phyloP scores from a whole-genome alignment of 352 stramenopile species.

The Hyaloperonospora arabidopsidis region DNA sequence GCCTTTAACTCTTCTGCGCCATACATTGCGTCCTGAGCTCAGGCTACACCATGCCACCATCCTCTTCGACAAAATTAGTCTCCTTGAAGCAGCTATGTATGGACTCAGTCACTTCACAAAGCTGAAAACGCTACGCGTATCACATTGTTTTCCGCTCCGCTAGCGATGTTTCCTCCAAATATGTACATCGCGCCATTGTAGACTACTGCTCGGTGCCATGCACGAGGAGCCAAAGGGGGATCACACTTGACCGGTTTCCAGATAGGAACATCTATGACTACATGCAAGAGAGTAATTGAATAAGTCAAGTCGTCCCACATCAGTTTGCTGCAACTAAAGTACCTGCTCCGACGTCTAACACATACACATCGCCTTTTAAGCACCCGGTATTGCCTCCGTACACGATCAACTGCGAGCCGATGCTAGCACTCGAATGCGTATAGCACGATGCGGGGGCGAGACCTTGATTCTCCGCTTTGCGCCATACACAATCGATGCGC shows the following conservation, averaged over 20 bases:
- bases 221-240: conserved; percentile 31
- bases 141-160: conserved; percentile 45
- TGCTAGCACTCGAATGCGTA: conserved; percentile 39
- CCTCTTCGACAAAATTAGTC: too few species aligned
- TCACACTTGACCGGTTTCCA: conserved; percentile 45
- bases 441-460: conserved; percentile 38
- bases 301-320: too few species aligned
- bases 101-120: too few species aligned
- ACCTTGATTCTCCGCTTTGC: conserved; percentile 29
- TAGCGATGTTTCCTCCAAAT: conserved; percentile 42
- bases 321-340: conserved; percentile 3
- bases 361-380: conserved; percentile 47
- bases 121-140: conserved; percentile 19
- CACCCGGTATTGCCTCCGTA: conserved; percentile 46
- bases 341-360: conserved; percentile 41
- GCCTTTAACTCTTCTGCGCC: too few species aligned
- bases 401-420: conserved; percentile 40
- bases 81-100: too few species aligned
- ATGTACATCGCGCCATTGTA: conserved; percentile 41
- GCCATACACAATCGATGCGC: conserved; percentile 33
- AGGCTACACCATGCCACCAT: too few species aligned
- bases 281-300: background rate
- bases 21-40: too few species aligned
- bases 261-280: conserved; percentile 30
- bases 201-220: conserved; percentile 45